Percentiles rank a stretch among this genome's conserved stretches.
Evolutionary conservation across 768 basidiomycete genomes (phyloP).

Genomic region (Mycena amicta): DNA sequence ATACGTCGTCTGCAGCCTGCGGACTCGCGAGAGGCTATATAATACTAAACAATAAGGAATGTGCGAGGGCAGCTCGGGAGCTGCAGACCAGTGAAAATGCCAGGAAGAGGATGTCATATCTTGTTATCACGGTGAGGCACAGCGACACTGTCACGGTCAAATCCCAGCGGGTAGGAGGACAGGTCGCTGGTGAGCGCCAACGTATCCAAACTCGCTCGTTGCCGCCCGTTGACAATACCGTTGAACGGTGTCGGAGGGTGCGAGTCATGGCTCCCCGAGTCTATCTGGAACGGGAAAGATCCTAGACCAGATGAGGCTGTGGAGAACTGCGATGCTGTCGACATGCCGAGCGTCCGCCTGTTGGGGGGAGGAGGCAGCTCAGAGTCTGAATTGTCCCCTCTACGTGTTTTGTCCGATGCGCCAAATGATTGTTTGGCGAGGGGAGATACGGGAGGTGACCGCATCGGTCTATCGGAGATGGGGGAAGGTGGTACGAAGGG

Average conservation of each 20-base stretch:
- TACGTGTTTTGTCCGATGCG: constrained; percentile 22
- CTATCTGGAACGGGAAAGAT: constrained; percentile 87
- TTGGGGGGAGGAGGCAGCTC: constrained; percentile 56
- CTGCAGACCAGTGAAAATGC: constrained; percentile 12
- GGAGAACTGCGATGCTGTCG: constrained; percentile 75
- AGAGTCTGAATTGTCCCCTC: constrained; percentile 26
- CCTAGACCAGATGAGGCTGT: constrained; percentile 80
- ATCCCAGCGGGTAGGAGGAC: constrained; percentile 80
- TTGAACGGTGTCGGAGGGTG: constrained; percentile 40
- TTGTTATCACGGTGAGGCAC: constrained; percentile 27
- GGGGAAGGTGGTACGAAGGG: constrained; percentile 90
- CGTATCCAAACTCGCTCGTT: constrained; percentile 84
- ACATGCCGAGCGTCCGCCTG: constrained; percentile 67
- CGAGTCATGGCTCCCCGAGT: constrained; percentile 51
- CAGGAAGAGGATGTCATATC: constrained; percentile 8
- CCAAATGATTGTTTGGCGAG: constrained; percentile 56
- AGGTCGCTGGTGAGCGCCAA: constrained; percentile 81
- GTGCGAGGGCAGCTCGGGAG: constrained; percentile 17
- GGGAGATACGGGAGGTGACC: constrained; percentile 77
- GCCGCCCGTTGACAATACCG: no score
- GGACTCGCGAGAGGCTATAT: background rate
- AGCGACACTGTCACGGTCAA: constrained; percentile 57
- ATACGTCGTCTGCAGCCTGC: constrained; percentile 6
- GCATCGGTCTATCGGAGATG: constrained; percentile 77
- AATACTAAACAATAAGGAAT: constrained; percentile 25